These are phyloP conservation scores for Colletotrichum tamarilloi DNA, from an alignment of 2,329 filamentous ascomycete species.

Conservation along the genomic window DNA sequence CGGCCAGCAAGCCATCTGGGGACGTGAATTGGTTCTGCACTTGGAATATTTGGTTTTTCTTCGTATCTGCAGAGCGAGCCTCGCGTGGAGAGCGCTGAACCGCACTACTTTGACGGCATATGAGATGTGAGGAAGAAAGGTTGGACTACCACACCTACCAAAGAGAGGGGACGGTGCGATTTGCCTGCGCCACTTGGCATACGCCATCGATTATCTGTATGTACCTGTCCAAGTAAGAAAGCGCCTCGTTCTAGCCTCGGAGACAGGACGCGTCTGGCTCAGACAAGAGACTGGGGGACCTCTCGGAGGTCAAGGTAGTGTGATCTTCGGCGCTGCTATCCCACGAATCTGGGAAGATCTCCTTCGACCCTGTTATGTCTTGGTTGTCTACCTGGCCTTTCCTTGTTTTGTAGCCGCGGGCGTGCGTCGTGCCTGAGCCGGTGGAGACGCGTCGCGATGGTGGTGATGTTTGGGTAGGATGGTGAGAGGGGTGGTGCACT, in stretches of 20 bases:
- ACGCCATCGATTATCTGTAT: not conserved
- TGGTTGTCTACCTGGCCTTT: not conserved
- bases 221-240: not conserved
- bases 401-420: not conserved
- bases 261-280: conserved; percentile 5
- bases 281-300: not conserved
- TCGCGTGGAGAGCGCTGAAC: conserved; percentile 12
- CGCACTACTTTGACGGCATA: not conserved
- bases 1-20: not conserved
- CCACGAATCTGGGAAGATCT: conserved; percentile 22
- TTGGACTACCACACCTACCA: not conserved
- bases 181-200: not conserved
- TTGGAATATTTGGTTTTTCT: conserved; percentile 8
- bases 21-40: not conserved
- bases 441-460: conserved; percentile 26
- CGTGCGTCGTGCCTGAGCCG: conserved; percentile 25
- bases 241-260: not conserved
- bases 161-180: not conserved
- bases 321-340: not conserved
- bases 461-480: conserved; percentile 24
- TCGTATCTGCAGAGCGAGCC: conserved; percentile 20
- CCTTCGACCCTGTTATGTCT: conserved; percentile 21
- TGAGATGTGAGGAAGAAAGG: not conserved
- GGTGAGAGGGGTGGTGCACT: no score
- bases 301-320: not conserved